Percentiles rank a stretch among this genome's conserved stretches.
These are phyloP conservation scores for Cardamine occulta DNA, from an alignment of 345 rosid species.

Conservation along the genomic window DNA sequence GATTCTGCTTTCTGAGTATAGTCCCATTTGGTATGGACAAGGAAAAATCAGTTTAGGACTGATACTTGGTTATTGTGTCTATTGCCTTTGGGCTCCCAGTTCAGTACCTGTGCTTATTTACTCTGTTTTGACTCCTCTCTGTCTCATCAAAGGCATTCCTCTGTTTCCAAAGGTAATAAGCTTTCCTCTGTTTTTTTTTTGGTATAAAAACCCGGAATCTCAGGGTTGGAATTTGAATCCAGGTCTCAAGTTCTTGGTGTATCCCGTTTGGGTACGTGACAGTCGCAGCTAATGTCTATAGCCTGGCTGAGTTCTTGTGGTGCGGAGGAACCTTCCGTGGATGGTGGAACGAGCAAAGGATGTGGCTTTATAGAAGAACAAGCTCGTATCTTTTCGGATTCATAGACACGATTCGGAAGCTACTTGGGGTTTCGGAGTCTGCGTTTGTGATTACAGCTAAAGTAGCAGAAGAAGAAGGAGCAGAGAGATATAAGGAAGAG, in stretches of 20 bases:
- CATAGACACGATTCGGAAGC: conserved; percentile 50
- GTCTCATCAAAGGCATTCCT: conserved; percentile 60
- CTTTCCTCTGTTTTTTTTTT: conserved; percentile 9
- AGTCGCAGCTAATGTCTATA: conserved; percentile 38
- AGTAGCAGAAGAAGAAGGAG: conserved; percentile 64
- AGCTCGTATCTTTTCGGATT: conserved; percentile 68
- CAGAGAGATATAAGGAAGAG: conserved; percentile 56
- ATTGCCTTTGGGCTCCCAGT: conserved; percentile 63
- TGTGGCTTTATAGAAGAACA: conserved; percentile 78
- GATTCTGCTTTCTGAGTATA: conserved; percentile 59
- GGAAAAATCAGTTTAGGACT: conserved; percentile 61
- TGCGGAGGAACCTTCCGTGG: conserved; percentile 64
- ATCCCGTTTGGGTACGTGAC: conserved; percentile 62
- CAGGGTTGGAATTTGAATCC: conserved; percentile 7
- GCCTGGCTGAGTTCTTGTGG: conserved; percentile 59
- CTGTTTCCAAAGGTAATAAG: conserved; percentile 69
- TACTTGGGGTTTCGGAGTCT: conserved; percentile 52
- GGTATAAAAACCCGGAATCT: background rate
- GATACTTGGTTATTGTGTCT: conserved; percentile 52
- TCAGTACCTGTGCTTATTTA: conserved; percentile 55
- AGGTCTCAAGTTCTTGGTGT: conserved; percentile 67
- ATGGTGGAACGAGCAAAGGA: conserved; percentile 81
- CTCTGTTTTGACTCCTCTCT: conserved; percentile 63
- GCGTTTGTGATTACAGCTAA: conserved; percentile 68
- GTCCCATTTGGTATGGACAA: conserved; percentile 61